Conservation (phyloP, 495 filamentous ascomycete genomes). For the Peziza echinospora region DNA sequence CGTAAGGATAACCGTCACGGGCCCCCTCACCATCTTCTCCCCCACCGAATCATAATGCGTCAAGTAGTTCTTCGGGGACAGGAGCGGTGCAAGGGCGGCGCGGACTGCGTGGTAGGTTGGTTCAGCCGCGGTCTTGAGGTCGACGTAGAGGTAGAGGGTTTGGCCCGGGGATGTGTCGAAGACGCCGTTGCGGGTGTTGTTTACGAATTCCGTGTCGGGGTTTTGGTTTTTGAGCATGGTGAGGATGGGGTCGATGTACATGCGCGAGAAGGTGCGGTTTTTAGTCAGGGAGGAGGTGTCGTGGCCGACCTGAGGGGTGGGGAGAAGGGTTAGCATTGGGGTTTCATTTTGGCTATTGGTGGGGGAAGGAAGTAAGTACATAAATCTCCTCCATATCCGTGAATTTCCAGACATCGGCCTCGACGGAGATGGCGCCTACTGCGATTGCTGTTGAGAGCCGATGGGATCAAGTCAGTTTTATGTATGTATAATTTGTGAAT, state of each 20-base stretch:
- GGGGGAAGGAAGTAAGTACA: conserved; percentile 1
- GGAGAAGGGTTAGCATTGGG: conserved; percentile 18
- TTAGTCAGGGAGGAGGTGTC: conserved; percentile 28
- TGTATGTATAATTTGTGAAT: not conserved
- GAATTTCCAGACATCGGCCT: conserved; percentile 77
- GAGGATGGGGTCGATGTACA: conserved; percentile 45
- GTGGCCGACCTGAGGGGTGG: conserved; percentile 31
- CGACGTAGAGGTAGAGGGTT: conserved; percentile 48
- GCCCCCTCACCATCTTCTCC: conserved; percentile 28
- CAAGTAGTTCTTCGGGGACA: conserved; percentile 37
- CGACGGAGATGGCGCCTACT: conserved; percentile 47
- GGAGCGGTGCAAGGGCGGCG: conserved; percentile 40
- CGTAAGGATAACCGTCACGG: conserved; percentile 59
- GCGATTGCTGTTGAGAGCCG: conserved; percentile 40
- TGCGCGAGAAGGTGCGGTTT: conserved; percentile 34
- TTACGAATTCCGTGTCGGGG: conserved; percentile 25
- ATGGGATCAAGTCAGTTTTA: conserved; percentile 26
- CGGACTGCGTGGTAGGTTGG: conserved; percentile 35
- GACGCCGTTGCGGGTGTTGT: conserved; percentile 29
- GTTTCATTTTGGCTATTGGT: conserved; percentile 18
- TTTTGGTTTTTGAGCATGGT: conserved; percentile 34
- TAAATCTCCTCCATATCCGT: conserved; percentile 34
- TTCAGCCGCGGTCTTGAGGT: conserved; percentile 38
- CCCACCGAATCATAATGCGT: conserved; percentile 26
- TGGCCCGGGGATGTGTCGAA: conserved; percentile 38